phyloP scores from a whole-genome alignment of 495 filamentous ascomycete genomes.

The Penicillium steckii region DNA sequence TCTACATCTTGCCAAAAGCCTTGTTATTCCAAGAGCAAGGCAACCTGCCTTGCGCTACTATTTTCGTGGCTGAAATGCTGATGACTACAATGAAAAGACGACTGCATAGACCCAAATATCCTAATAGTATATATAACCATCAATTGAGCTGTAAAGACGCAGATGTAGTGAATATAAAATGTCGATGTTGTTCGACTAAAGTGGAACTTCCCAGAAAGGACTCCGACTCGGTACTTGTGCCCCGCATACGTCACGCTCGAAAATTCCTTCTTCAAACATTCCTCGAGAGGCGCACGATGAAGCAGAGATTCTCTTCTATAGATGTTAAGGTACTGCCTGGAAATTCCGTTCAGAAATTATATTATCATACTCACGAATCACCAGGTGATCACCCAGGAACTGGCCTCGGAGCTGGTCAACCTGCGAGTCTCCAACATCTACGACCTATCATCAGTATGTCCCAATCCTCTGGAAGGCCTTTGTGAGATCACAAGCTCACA shows the following conservation, averaged over 20 bases:
- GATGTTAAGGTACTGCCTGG: constrained; percentile 69
- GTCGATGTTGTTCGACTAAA: neutral
- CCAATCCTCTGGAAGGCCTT: neutral
- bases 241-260: constrained; percentile 52
- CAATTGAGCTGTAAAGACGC: too few species aligned
- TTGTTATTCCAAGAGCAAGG: too few species aligned
- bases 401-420: constrained; percentile 68
- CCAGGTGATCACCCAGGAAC: constrained; percentile 90
- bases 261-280: constrained; percentile 26
- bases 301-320: constrained; percentile 93
- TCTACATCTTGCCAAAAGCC: constrained; percentile 19
- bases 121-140: too few species aligned
- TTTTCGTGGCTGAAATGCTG: constrained; percentile 13
- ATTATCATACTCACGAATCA: constrained; percentile 4
- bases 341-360: neutral
- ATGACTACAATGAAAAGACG: constrained; percentile 21
- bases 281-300: constrained; percentile 67
- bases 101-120: neutral
- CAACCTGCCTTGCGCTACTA: constrained; percentile 16
- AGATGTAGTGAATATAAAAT: too few species aligned
- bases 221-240: constrained; percentile 27
- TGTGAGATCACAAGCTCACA: neutral
- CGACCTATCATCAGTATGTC: constrained; percentile 77
- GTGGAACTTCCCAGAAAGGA: constrained; percentile 15
- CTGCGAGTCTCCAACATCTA: constrained; percentile 91